Conservation (phyloP, 345 rosid species). For the Cardamine chenopodiifolia region DNA sequence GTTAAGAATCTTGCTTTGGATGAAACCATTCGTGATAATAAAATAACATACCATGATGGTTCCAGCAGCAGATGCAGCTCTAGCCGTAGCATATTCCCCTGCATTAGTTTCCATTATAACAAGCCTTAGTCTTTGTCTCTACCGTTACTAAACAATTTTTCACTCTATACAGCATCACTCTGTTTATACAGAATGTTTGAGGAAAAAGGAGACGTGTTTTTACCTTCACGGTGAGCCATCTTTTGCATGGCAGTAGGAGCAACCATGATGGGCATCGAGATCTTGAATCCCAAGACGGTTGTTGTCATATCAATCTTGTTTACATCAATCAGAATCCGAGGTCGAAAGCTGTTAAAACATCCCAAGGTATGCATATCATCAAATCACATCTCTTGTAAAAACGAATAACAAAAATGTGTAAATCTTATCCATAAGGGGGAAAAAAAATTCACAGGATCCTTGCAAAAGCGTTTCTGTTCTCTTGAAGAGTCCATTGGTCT, state of each 20-base stretch:
- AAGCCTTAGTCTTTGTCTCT: background rate
- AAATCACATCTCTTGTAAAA: conserved; percentile 14
- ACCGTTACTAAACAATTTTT: background rate
- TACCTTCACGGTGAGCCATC: conserved; percentile 95
- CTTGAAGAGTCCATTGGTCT: conserved; percentile 76
- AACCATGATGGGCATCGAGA: conserved; percentile 92
- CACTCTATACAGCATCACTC: background rate
- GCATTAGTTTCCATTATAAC: conserved; percentile 31
- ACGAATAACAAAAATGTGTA: background rate
- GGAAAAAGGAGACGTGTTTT: background rate
- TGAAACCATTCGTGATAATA: background rate
- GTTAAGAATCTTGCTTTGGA: background rate
- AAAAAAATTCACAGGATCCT: conserved; percentile 59
- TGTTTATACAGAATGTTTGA: conserved; percentile 23
- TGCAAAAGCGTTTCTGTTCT: conserved; percentile 73
- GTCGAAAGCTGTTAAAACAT: conserved; percentile 58
- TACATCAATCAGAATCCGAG: conserved; percentile 83
- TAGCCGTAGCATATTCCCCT: conserved; percentile 93
- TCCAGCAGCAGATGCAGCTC: conserved; percentile 86
- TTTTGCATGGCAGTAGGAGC: conserved; percentile 91
- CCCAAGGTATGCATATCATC: conserved; percentile 28
- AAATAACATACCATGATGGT: conserved; percentile 69
- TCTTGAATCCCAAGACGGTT: conserved; percentile 74
- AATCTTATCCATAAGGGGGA: background rate
- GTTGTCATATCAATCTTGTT: conserved; percentile 78